Conservation (phyloP, 2,329 filamentous ascomycete species). For the Clonostachys chloroleuca region DNA sequence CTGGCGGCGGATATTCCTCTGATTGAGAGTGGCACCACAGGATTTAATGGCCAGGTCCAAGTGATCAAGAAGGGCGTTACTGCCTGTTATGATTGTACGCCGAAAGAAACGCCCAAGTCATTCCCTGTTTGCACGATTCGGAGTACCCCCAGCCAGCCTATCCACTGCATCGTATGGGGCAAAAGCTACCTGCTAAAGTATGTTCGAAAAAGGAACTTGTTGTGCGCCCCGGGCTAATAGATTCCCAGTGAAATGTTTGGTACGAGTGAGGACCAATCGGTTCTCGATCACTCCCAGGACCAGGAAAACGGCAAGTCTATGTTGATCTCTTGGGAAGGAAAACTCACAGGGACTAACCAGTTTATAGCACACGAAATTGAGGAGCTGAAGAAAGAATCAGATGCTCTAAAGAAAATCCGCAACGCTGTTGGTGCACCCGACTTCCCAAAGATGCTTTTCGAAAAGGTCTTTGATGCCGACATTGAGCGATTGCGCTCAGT, state of each 20-base stretch:
- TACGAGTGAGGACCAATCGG: constrained; percentile 78
- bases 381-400: constrained; percentile 79
- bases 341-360: not conserved
- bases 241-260: constrained; percentile 73
- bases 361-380: constrained; percentile 68
- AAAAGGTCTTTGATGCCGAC: constrained; percentile 88
- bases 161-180: constrained; percentile 98
- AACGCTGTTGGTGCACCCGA: constrained; percentile 72
- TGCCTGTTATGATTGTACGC: constrained; percentile 93
- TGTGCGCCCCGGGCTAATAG: not conserved
- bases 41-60: constrained; percentile 96
- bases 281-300: constrained; percentile 76
- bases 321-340: not conserved
- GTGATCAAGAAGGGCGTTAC: constrained; percentile 90
- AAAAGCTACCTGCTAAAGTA: constrained; percentile 90
- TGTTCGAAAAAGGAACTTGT: constrained; percentile 16
- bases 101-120: constrained; percentile 85
- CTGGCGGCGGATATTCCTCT: constrained; percentile 84
- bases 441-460: constrained; percentile 78
- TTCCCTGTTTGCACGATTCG: constrained; percentile 97
- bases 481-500: constrained; percentile 78
- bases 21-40: constrained; percentile 94
- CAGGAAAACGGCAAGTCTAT: constrained; percentile 64
- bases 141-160: constrained; percentile 92
- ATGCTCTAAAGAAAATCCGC: constrained; percentile 78